Conservation (phyloP, 257 asterid species). For the Cinchona pubescens region DNA sequence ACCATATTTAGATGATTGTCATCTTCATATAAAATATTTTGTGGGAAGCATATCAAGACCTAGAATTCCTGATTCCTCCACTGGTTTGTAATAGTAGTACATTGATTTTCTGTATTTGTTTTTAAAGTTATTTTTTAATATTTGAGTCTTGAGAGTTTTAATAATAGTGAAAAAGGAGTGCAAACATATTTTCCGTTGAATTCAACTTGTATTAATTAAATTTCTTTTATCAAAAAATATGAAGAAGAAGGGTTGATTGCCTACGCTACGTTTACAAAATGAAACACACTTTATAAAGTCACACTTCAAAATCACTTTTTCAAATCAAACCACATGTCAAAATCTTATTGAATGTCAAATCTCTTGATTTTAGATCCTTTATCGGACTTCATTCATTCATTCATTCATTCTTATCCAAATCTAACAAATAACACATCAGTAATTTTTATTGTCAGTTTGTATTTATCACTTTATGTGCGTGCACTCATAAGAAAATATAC, state of each 20-base stretch:
- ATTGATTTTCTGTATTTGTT: not conserved
- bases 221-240: too few relatives aligned
- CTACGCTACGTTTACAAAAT: not conserved
- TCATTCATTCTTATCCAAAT: too few relatives aligned
- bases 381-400: too few relatives aligned
- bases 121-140: not conserved
- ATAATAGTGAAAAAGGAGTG: not conserved
- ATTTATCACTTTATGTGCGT: too few relatives aligned
- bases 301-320: too few relatives aligned
- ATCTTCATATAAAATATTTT: not conserved
- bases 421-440: too few relatives aligned
- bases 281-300: too few relatives aligned
- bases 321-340: not conserved
- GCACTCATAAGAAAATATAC: too few relatives aligned
- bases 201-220: not conserved
- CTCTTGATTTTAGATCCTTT: too few relatives aligned
- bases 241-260: not conserved
- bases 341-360: too few relatives aligned
- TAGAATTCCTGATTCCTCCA: not conserved
- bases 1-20: not conserved
- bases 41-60: not conserved
- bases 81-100: not conserved
- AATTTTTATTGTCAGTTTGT: too few relatives aligned
- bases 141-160: not conserved
- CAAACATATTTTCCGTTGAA: not conserved